Evolutionary conservation across 768 basidiomycete genomes (phyloP), one percentile per base, ranked within the genome.

Genomic region (Hypholoma sublateritium): DNA sequence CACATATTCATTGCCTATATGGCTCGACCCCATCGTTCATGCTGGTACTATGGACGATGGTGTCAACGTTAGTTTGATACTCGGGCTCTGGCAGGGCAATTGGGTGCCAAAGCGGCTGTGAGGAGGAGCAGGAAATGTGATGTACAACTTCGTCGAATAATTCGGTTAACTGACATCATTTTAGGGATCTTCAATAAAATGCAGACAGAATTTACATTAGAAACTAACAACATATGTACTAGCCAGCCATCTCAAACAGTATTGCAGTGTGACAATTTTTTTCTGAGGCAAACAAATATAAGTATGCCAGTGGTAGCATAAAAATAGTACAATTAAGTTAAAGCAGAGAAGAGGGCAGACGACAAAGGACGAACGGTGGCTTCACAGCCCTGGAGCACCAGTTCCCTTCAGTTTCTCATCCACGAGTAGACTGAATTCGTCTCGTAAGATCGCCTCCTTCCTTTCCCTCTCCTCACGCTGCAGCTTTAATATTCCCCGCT

Each of bases 381-480:
- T 25, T 47, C 24, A 47, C 22, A 47, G 16, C 25, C 50, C 50
- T 6, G 50, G 39, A 22, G 36, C 54, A 8, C 48, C 46, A 21
- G 55, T 28, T 19, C 59, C 83, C 68, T 89, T 92, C 59, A 94
- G 73, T 65, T 82, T 86, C 47, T 94, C 91, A 14, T 76, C 74
- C 6, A 95, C 87, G 51, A 96, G 80, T 72, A 93, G 90, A 58
- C 81, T 88, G 70, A 96, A 96, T 71, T 95, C 93, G 64, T 92
- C 91, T 55, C 95, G 80, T 61, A 98, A 78, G 64, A 94, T 87
- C 5, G 88, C 78, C 74, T 99, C 97, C 65, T 93, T 83, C 74
- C 95, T 86, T 72, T 89, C 87, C 71, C 90, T 85, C 76, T 99
- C 97, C 71, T 98, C 96, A 69, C 79, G 89, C 74, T 98, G 96